Evolutionary conservation across 352 stramenopile species (phyloP).

Genomic region (Albugo candida): DNA sequence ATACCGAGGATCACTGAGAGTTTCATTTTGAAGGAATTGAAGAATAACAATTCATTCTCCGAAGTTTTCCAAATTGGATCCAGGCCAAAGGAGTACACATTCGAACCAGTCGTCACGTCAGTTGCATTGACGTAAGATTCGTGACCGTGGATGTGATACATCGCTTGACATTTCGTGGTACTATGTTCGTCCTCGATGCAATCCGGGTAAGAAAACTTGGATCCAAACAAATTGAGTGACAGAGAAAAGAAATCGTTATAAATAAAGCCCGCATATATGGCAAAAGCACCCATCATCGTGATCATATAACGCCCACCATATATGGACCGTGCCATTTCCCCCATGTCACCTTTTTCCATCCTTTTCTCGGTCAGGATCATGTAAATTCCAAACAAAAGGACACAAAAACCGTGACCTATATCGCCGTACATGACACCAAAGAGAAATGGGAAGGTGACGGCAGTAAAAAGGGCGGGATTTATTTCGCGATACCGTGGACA

Average conservation of each 20-base stretch:
- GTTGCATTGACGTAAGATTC: constrained; percentile 56
- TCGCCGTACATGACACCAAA: constrained; percentile 99
- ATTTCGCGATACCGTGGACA: constrained; percentile 96
- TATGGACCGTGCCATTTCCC: constrained; percentile 83
- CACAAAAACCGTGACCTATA: constrained; percentile 92
- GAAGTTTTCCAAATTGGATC: constrained; percentile 97
- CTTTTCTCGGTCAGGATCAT: constrained; percentile 88
- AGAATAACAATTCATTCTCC: constrained; percentile 96
- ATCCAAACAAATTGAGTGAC: constrained; percentile 92
- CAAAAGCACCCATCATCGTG: constrained; percentile 96
- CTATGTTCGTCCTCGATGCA: constrained; percentile 33
- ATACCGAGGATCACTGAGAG: constrained; percentile 97
- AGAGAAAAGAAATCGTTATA: constrained; percentile 99
- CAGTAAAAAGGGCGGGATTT: constrained; percentile 97
- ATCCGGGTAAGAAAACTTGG: constrained; percentile 83
- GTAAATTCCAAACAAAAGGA: constrained; percentile 88
- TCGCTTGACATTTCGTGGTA: constrained; percentile 38
- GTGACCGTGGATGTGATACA: constrained; percentile 57
- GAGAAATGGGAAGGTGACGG: constrained; percentile 98
- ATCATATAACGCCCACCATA: constrained; percentile 96
- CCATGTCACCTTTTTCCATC: constrained; percentile 58
- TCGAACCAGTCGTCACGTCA: constrained; percentile 44
- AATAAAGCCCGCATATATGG: constrained; percentile 94
- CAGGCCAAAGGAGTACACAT: constrained; percentile 94
- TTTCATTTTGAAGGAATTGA: constrained; percentile 99